Evolutionary conservation across 345 rosid species (phyloP), one percentile per base, ranked within the genome.

Genomic region (Isatis tinctoria): DNA sequence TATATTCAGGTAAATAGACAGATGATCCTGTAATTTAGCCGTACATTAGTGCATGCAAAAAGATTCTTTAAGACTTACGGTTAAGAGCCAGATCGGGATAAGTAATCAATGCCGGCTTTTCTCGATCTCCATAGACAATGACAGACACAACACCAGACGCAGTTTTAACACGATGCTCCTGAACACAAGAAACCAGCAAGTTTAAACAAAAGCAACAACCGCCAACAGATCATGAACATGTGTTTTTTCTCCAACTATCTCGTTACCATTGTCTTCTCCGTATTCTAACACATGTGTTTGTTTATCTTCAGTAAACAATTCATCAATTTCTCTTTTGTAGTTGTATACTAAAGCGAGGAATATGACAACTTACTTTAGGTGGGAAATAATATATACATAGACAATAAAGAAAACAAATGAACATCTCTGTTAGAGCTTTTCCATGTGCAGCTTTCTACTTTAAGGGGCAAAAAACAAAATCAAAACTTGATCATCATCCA

Each of bases 21-120:
- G 77, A 10, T 2, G 60, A 82, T 64, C 39, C 10, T 7, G 75
- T 35, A 59, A 27, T 40, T 35, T 20, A 68, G 47, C 43, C 6
- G 10, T 18, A 53, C 41, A 60, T 17, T 65, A 70, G 37, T 16
- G 58, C 5, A n/a, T 4, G 6, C 39, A 20, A n/a, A 30, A n/a
- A 30, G 60, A 49, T 18, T 72, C 59, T 49, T 47, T 60, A 47
- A 44, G 33, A 79, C 94, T 87, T 81, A 92, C 93, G 85, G 71
- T 89, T 85, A 63, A 92, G 81, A 57, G 90, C 97, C 78, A 92
- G 74, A 85, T 92, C 97, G 20, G 97, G 96, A 84, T 92, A 92
- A 62, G 97, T 92, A 49, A 92, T 83, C 65, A 92, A 63, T 26
- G 96, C 93, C 16, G 97, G 96, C 83, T 89, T 92, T 73, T 88